Conservation (phyloP, 2,329 filamentous ascomycete genomes). For the Coleophoma crateriformis region DNA sequence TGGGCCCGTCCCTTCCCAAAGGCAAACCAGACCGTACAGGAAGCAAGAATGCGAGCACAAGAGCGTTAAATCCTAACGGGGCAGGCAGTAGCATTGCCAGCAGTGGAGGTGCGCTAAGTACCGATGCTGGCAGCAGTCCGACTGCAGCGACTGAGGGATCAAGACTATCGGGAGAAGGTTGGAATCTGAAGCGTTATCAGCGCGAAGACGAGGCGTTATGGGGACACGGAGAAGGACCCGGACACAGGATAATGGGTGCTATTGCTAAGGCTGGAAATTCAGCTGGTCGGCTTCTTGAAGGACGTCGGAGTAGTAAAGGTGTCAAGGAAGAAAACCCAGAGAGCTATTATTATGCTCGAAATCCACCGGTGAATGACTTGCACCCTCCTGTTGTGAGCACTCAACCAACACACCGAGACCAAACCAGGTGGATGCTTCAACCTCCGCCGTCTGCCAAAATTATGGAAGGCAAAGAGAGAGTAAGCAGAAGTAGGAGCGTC, state of each 20-base stretch:
- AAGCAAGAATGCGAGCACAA: conserved; percentile 53
- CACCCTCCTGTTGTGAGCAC: conserved; percentile 81
- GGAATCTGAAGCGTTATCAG: conserved; percentile 77
- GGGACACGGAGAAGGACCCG: conserved; percentile 52
- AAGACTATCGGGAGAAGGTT: conserved; percentile 46
- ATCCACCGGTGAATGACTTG: conserved; percentile 78
- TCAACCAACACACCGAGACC: conserved; percentile 62
- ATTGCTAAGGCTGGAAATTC: conserved; percentile 43
- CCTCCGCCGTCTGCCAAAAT: conserved; percentile 84
- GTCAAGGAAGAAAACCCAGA: conserved; percentile 28
- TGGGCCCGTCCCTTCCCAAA: conserved; percentile 71
- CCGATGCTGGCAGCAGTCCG: conserved; percentile 33
- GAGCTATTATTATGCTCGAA: conserved; percentile 30
- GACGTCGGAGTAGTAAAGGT: conserved; percentile 34
- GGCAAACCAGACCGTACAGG: conserved; percentile 43
- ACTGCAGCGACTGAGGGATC: conserved; percentile 41
- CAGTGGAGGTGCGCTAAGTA: conserved; percentile 24
- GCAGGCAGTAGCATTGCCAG: conserved; percentile 45
- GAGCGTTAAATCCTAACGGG: conserved; percentile 52
- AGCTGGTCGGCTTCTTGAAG: conserved; percentile 47
- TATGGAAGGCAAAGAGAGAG: conserved; percentile 81
- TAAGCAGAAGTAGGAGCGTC: conserved; percentile 49
- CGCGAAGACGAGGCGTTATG: conserved; percentile 84
- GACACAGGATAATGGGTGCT: conserved; percentile 43
- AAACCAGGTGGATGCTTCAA: conserved; percentile 86